A percentile compares a stretch with the other conserved stretches of the same genome.
Evolutionary conservation across 352 stramenopile genomes (phyloP).

Genomic region (Pythium dissimile): DNA sequence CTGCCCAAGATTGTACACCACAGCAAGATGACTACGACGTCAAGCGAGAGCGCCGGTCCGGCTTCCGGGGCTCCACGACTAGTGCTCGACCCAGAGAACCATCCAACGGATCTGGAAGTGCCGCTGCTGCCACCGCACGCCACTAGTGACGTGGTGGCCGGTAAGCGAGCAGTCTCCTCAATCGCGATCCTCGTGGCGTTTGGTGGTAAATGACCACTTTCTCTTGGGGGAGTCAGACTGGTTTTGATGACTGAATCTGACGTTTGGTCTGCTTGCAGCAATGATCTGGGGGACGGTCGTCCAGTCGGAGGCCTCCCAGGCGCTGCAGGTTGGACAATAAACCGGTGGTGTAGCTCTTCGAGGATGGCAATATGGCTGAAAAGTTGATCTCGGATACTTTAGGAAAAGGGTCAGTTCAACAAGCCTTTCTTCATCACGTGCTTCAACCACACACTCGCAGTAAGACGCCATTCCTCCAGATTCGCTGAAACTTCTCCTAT

Average conservation of each 20-base stretch:
- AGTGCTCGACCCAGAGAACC: not conserved
- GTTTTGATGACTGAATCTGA: too few relatives aligned
- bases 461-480: not conserved
- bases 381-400: not conserved
- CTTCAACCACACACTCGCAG: conserved; percentile 40
- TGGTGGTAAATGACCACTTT: not conserved
- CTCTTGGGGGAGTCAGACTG: too few relatives aligned
- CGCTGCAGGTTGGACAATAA: conserved; percentile 1
- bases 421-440: conserved; percentile 18
- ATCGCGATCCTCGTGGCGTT: not conserved
- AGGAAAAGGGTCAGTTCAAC: not conserved
- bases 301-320: conserved; percentile 6
- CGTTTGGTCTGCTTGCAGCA: not conserved
- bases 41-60: too few relatives aligned
- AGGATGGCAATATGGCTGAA: too few relatives aligned
- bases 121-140: not conserved
- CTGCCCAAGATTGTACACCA: too few relatives aligned
- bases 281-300: not conserved
- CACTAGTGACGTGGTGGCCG: not conserved
- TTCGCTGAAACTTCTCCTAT: not conserved
- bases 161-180: not conserved
- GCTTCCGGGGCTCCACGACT: too few relatives aligned
- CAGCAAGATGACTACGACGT: too few relatives aligned
- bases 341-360: not conserved
- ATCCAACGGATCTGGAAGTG: not conserved